Evolutionary conservation across 2,329 filamentous ascomycete genomes (phyloP).

Genomic region (Oidium heveae): DNA sequence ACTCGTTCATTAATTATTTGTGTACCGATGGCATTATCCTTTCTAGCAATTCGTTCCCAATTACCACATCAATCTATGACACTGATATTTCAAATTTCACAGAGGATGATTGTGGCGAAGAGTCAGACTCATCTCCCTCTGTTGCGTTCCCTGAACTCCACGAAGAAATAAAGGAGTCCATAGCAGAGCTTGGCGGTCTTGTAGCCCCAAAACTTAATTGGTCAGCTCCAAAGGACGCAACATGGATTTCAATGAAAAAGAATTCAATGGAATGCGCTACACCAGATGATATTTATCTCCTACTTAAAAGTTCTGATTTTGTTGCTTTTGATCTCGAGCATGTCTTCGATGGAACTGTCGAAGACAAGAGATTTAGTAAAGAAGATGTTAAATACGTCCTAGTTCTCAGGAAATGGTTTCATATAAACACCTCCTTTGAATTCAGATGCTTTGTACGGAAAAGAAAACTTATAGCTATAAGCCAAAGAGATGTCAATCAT

Average conservation of each 20-base stretch:
- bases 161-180: conserved; percentile 47
- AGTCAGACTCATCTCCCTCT: conserved; percentile 12
- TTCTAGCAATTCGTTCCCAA: conserved; percentile 27
- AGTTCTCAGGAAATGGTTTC: conserved; percentile 69
- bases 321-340: conserved; percentile 84
- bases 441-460: conserved; percentile 89
- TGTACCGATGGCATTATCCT: conserved; percentile 81
- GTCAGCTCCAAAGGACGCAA: conserved; percentile 89
- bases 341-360: conserved; percentile 53
- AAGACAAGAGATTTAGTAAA: conserved; percentile 8
- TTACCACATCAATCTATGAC: conserved; percentile 13
- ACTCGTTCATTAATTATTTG: conserved; percentile 61
- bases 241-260: conserved; percentile 60
- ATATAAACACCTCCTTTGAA: conserved; percentile 71
- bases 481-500: conserved; percentile 73
- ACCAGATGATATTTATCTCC: conserved; percentile 75
- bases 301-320: conserved; percentile 87
- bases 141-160: conserved; percentile 43
- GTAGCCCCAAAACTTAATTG: conserved; percentile 91
- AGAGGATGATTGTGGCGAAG: conserved; percentile 28
- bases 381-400: conserved; percentile 26
- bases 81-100: conserved; percentile 9
- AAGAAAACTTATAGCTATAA: conserved; percentile 54
- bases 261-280: conserved; percentile 82
- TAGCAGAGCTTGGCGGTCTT: conserved; percentile 57